Evolutionary conservation across 495 filamentous ascomycete species (phyloP), one percentile per base, ranked within the genome.

Genomic region (Emericellopsis terricola): DNA sequence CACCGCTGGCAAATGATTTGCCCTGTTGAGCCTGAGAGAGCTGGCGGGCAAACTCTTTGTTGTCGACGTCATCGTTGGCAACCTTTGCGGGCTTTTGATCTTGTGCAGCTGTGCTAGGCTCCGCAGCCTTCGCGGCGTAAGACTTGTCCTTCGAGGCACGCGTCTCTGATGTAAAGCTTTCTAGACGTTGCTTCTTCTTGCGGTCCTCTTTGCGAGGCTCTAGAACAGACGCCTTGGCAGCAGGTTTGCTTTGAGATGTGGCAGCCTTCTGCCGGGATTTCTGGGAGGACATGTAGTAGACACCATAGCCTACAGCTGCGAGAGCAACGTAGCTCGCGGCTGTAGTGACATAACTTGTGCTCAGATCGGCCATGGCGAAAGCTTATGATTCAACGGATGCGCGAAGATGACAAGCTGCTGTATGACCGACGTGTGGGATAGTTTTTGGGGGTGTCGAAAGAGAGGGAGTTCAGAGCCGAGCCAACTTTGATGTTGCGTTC

Each of bases 11-110:
- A 31, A 73, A 49, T 14, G 64, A 53, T 28, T 68, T 69, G 19
- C 78, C 78, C 33, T 70, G 56, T 55, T 80, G 81, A 38, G 76
- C 54, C 24, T 59, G 71, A 24, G 68, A 57, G 33, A 83, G 53
- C 45, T 80, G 76, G 36, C 70, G 69, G 10, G 80, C 80, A 52
- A 86, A 79, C 42, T 81, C 80, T 37, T 65, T 64, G 46, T 76
- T 72, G 43, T 77, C 69, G 29, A 76, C 59, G 31, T 71, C 71
- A 40, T 75, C 66, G 14, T 64, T 59, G 15, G 20, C 19, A 19
- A 24, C 24, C 31, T 68, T 49, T 41, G 62, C 64, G 32, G 55
- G 38, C n/a, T 42, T 28, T 21, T 30, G 41, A 8, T 38, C 27
- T 19, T 14, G 16, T 20, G 19, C 3, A 14, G 13, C 26, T 15